Conservation (phyloP, 768 basidiomycete species). For the Cystofilobasidium macerans region DNA sequence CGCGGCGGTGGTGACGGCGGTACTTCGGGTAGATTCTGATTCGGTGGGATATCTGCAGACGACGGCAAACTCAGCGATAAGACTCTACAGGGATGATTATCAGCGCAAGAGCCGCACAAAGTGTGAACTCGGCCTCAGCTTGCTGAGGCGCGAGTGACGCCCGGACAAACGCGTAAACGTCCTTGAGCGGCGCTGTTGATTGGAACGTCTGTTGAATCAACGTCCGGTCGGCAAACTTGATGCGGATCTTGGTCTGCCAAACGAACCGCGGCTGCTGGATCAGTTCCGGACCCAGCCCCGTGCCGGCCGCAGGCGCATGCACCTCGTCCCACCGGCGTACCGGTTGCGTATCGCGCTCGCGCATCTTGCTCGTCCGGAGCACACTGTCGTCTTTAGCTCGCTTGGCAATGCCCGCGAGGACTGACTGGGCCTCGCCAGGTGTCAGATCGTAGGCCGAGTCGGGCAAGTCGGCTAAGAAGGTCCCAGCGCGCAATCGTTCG, state of each 20-base stretch:
- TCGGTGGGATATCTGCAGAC: background rate
- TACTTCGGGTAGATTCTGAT: background rate
- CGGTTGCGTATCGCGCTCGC: background rate
- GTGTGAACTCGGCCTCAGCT: slow-evolving; percentile 1
- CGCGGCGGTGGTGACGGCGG: background rate
- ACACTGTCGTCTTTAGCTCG: slow-evolving; percentile 6
- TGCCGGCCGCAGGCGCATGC: background rate
- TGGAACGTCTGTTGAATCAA: slow-evolving; percentile 19
- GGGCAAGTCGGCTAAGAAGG: slow-evolving; percentile 17
- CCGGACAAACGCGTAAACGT: slow-evolving; percentile 23
- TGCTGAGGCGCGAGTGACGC: background rate
- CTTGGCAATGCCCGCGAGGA: slow-evolving; percentile 4
- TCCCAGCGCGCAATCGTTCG: background rate
- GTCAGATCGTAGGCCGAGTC: slow-evolving; percentile 24
- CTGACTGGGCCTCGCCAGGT: slow-evolving; percentile 13
- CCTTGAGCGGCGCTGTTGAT: background rate
- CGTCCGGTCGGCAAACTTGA: slow-evolving; percentile 25
- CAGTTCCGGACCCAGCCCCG: background rate
- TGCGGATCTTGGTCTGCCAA: slow-evolving; percentile 21
- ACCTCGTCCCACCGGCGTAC: background rate
- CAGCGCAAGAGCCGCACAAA: slow-evolving; percentile 4
- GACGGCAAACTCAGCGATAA: background rate
- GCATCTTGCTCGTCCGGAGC: slow-evolving; percentile 19
- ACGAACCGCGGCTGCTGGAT: background rate
- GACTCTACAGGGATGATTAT: no score